Evolutionary conservation across 495 filamentous ascomycete species (phyloP).

Genomic region (Tetracladium marchalianum): DNA sequence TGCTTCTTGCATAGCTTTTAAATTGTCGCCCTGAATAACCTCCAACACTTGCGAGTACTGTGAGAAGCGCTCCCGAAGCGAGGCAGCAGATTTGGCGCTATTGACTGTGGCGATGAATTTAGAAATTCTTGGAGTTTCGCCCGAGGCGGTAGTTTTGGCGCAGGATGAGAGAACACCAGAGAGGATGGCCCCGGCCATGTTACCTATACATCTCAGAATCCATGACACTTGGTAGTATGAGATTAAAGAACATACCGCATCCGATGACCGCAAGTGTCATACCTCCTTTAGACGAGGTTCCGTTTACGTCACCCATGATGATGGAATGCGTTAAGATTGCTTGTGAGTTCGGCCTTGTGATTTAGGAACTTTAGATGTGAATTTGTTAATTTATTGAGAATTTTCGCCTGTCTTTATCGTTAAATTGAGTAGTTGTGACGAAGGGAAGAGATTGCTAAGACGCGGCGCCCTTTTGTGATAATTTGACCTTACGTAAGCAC

Average conservation of each 20-base stretch:
- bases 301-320: no score
- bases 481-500: no score
- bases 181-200: slow-evolving; percentile 75
- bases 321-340: no score
- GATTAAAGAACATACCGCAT: slow-evolving; percentile 44
- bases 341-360: no score
- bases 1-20: slow-evolving; percentile 5
- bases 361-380: no score
- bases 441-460: no score
- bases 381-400: no score
- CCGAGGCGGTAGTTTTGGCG: slow-evolving; percentile 20
- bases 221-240: background rate
- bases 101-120: slow-evolving; percentile 62
- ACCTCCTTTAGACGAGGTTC: background rate
- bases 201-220: slow-evolving; percentile 36
- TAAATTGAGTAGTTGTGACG: no score
- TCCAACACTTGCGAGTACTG: background rate
- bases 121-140: slow-evolving; percentile 41
- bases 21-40: slow-evolving; percentile 7
- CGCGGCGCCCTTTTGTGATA: no score
- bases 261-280: slow-evolving; percentile 61
- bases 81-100: slow-evolving; percentile 43
- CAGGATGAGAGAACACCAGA: slow-evolving; percentile 63
- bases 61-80: slow-evolving; percentile 18
- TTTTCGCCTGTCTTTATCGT: no score